Evolutionary conservation across 2,329 filamentous ascomycete genomes (phyloP), one percentile per base, ranked within the genome.

Genomic region (Paraphaeosphaeria minitans): DNA sequence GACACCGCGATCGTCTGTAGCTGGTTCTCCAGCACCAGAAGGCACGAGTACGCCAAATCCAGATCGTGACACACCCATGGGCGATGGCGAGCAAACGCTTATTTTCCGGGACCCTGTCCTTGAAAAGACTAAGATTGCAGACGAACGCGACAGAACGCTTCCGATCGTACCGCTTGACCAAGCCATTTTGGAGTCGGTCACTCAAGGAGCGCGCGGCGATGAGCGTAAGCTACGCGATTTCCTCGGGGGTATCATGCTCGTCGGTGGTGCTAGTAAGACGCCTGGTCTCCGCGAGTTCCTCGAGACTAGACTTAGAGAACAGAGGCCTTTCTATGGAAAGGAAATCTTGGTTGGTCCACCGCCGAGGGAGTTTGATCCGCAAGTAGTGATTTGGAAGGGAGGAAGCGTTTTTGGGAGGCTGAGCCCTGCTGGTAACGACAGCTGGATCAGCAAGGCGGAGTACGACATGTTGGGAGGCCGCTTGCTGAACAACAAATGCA

Each of bases 371-470:
- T 89, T 99, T 81, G 95, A 99, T 78, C 92, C 95, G 60, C 93
- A 97, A 78, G 93, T 98, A n/a, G 90, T 98, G 54, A 89, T 89
- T 9, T 99, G 95, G 95, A 99, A 99, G 83, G 95, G 95, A 4
- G 95, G 92, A 0, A 97, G 93, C 74, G 93, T 99, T 16, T 99
- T 97, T 81, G 93, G 92, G 2, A 93, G 96, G 79, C 80, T 98
- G 67, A 86, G 88, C 60, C 82, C 81, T 47, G 93, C 92, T 60
- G 77, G 77, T 16, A 98, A 98, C 78, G 95, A 99, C 76, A 95
- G 90, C 70, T 99, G 95, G 95, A 92, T 98, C 71, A 90, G 89
- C 14, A 86, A 87, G 48, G 83, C 89, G 69, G 94, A 98, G 82
- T 97, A 94, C 78, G 93, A 97, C 79, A 86, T 92, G 59, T 75